These are phyloP conservation scores for Marasmius fiardii DNA, from an alignment of 1,284 basidiomycete genomes.

Conservation along the genomic window DNA sequence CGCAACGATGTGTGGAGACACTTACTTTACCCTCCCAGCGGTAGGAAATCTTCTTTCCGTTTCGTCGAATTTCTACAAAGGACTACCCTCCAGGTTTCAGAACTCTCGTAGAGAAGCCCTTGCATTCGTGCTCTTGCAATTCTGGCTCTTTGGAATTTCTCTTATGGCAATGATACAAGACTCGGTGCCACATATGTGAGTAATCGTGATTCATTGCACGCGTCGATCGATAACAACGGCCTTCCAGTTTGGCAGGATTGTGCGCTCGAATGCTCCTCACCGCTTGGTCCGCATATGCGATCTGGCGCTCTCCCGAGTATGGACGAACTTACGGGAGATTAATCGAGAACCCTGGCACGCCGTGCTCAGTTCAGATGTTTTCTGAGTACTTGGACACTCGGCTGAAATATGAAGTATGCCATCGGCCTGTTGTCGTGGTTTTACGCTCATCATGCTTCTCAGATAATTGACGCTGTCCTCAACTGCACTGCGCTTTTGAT, in stretches of 20 bases:
- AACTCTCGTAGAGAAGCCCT: constrained; percentile 49
- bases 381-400: constrained; percentile 39
- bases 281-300: constrained; percentile 48
- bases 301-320: constrained; percentile 42
- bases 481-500: constrained; percentile 41
- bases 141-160: constrained; percentile 59
- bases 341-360: constrained; percentile 36
- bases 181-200: constrained; percentile 53
- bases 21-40: constrained; percentile 41
- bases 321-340: constrained; percentile 32
- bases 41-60: constrained; percentile 25
- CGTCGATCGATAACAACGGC: not conserved
- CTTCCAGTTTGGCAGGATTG: constrained; percentile 41
- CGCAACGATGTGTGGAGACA: constrained; percentile 36
- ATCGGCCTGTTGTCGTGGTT: not conserved
- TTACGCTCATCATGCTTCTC: not conserved
- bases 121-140: constrained; percentile 47
- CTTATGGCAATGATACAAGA: constrained; percentile 45
- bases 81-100: constrained; percentile 34
- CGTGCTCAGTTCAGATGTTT: constrained; percentile 47
- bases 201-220: not conserved
- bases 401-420: constrained; percentile 38
- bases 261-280: constrained; percentile 43
- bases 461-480: constrained; percentile 50
- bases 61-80: not conserved